Base-by-base conservation (phyloP, 2,329 filamentous ascomycete species). In the Geoglossum cookeanum region DNA sequence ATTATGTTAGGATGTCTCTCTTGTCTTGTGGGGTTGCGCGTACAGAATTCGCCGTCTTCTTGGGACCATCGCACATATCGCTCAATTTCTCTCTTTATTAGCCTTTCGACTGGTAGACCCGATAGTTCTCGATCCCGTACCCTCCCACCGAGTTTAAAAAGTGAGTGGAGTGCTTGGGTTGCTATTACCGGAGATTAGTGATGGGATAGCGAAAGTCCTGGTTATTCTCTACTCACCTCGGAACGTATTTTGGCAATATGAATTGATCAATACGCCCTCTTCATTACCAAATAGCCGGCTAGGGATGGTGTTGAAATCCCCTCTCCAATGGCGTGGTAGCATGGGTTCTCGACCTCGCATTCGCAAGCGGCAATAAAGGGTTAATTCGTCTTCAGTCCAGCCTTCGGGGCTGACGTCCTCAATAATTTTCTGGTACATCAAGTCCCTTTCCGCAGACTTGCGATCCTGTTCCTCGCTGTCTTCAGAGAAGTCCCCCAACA, bases 51-150 rank as follows among this genome's bases (percentile, higher is more conserved):
- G 6, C 66, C 67, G 59, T 68, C 67, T n/a, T 56, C 61, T 42
- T 68, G 64, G 22, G 66, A 61, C 66, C 65, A 68, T 55, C 62
- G 65, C 29, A 67, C 64, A 48, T 67, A 68, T 53, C 59, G 58
- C 3, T 65, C 59, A 15, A 68, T 61, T 55, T 65, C 63, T 57
- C 60, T 63, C 8, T 57, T 56, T 49, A 69, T 66, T 7, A 67
- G 45, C 30, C 56, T 58, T 48, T 67, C 65, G 29, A 13, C 61
- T 59, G 27, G 61, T 57, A 5, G 51, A 55, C 27, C 49, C 52
- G 44, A 42, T 47, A 7, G 47, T 44, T 11, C 62, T 32, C 42
- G 62, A 60, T 7, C 30, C 7, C 35, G 39, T 15, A 59, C 55
- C 13, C 49, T 57, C 27, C 3, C 44, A 37, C 48, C 48, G n/a